Evolutionary conservation across 805 yeast genomes (phyloP), one percentile per base, ranked within the genome.

Genomic region (Saturnispora sekii): DNA sequence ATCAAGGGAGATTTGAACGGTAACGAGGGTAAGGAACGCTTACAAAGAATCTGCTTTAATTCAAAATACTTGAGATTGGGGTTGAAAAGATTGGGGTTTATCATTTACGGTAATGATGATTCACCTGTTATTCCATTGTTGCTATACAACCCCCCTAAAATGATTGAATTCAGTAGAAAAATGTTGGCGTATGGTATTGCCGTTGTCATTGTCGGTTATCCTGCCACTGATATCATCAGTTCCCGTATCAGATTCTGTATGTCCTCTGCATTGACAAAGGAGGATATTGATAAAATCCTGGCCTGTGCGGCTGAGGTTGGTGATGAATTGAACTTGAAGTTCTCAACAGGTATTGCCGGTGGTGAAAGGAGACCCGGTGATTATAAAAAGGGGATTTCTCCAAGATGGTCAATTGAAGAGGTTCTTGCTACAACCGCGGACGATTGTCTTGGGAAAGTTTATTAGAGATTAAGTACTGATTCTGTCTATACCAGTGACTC

Each of bases 171-270:
- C 50, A 82, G 96, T 38, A 76, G 96, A 61, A 76, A 78, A 74
- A 74, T 90, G 73, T 75, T 83, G 54, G 77, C 75, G 51, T 70
- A 77, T 64, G 84, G 84, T 43, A 81, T 93, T 49, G 98, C 98
- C 3, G 89, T 90, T 40, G 99, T 93, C 32, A 81, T 90, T 51
- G 97, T 90, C 37, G 96, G 97, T 32, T 93, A 93, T 61, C 99
- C 99, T 10, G 98, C 98, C 1, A 90, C 97, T 0, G 96, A 96
- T 32, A 72, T 93, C 53, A 79, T 86, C 36, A 77, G 88, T 32
- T 84, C 95, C 5, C 79, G 98, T 66, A 88, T 87, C 26, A 78
- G 99, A 63, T 77, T 93, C 56, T 93, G 99, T 71, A 81, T 93
- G 55, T 83, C 95, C 44, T 70, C 97, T 0, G 84, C 97, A 1